Evolutionary conservation across 148 eudicot species (phyloP).

Genomic region (Camellia granthamiana): DNA sequence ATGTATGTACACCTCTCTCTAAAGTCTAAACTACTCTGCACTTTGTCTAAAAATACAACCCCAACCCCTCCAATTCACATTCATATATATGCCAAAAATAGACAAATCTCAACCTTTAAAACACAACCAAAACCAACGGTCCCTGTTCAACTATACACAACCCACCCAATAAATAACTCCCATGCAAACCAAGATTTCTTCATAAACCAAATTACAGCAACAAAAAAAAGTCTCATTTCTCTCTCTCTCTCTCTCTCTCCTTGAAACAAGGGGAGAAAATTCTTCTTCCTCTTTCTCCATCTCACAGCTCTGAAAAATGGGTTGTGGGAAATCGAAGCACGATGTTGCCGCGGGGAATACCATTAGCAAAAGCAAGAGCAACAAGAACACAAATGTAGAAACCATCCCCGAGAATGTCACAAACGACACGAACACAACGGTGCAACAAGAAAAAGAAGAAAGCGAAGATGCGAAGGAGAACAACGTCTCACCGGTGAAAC

Average conservation of each 20-base stretch:
- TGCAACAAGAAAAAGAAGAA: not conserved
- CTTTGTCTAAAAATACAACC: not conserved
- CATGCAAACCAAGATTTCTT: not conserved
- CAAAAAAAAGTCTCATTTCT: not conserved
- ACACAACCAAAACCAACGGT: not conserved
- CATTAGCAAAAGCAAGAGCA: conserved; percentile 3
- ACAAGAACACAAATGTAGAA: not conserved
- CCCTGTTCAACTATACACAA: not conserved
- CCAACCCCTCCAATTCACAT: not conserved
- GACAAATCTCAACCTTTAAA: not conserved
- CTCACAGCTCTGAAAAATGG: conserved; percentile 33
- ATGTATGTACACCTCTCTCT: not conserved
- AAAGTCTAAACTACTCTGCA: no score
- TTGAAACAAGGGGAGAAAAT: not conserved
- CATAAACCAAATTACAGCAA: not conserved
- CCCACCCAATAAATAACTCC: not conserved
- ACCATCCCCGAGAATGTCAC: not conserved
- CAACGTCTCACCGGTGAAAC: no score
- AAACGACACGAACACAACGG: not conserved
- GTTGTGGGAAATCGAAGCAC: conserved; percentile 50
- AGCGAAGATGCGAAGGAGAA: no score
- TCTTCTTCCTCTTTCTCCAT: not conserved
- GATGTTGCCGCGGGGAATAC: conserved; percentile 11
- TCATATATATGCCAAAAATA: no score
- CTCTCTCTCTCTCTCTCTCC: not conserved